These are phyloP conservation scores for Trichoderma afroharzianum DNA, from an alignment of 2,329 filamentous ascomycete species.

Conservation along the genomic window DNA sequence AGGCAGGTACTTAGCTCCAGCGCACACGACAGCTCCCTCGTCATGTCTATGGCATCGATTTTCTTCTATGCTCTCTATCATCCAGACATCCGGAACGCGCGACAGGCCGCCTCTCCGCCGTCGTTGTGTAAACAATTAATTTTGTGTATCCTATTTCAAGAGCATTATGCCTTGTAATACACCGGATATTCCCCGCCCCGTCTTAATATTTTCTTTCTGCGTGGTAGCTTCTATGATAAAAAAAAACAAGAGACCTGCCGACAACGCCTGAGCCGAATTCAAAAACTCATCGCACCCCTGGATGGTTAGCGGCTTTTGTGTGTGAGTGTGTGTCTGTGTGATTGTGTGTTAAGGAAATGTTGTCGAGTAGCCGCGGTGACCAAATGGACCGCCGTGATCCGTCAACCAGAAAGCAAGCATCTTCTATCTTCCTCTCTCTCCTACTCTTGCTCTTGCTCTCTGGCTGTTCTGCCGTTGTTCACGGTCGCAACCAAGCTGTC, in stretches of 20 bases:
- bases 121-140: conserved; percentile 7
- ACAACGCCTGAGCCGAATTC: conserved; percentile 31
- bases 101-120: not conserved
- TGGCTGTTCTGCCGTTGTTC: not conserved
- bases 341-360: not conserved
- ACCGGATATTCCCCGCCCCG: conserved; percentile 9
- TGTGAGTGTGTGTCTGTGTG: not conserved
- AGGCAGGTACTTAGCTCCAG: conserved; percentile 14
- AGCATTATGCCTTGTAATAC: conserved; percentile 13
- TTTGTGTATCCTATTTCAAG: conserved; percentile 15
- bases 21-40: conserved; percentile 15
- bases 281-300: conserved; percentile 18
- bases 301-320: conserved; percentile 13
- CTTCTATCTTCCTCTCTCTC: not conserved
- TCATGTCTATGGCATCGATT: conserved; percentile 3
- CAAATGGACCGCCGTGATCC: not conserved
- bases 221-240: conserved; percentile 28
- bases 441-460: not conserved
- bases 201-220: conserved; percentile 1
- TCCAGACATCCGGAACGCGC: not conserved
- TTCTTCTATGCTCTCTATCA: not conserved
- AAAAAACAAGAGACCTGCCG: conserved; percentile 27
- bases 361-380: not conserved
- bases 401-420: not conserved
- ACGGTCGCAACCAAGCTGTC: not conserved